Evolutionary conservation across 2,329 filamentous ascomycete species (phyloP).

Genomic region (Fusarium sp.): DNA sequence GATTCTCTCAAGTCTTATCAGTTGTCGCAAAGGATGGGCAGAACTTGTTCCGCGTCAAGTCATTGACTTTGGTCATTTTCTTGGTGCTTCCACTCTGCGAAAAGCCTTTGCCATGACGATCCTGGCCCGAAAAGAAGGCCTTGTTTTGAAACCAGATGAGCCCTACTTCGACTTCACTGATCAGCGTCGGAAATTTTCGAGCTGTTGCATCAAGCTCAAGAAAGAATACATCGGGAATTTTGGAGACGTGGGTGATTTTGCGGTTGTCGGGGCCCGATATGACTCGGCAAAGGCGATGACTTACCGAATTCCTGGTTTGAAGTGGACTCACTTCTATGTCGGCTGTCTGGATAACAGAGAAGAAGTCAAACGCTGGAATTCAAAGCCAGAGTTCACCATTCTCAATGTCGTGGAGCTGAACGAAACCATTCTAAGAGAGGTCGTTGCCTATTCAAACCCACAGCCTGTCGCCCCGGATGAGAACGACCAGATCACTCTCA

Average conservation of each 20-base stretch:
- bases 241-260: conserved; percentile 86
- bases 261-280: conserved; percentile 79
- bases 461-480: conserved; percentile 52
- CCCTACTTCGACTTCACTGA: conserved; percentile 75
- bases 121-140: conserved; percentile 75
- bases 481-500: conserved; percentile 57
- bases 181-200: conserved; percentile 52
- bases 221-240: conserved; percentile 83
- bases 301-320: conserved; percentile 64
- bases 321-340: conserved; percentile 84
- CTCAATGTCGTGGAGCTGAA: conserved; percentile 72
- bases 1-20: conserved; percentile 66
- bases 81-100: conserved; percentile 66
- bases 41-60: conserved; percentile 73
- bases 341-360: conserved; percentile 79
- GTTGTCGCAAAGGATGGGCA: conserved; percentile 67
- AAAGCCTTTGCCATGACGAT: conserved; percentile 76
- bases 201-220: conserved; percentile 83
- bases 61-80: conserved; percentile 70
- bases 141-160: conserved; percentile 82
- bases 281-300: conserved; percentile 70
- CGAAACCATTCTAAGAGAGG: conserved; percentile 60
- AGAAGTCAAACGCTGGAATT: conserved; percentile 61
- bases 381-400: conserved; percentile 71
- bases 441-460: conserved; percentile 62